Base-by-base conservation (phyloP, 2,329 filamentous ascomycete genomes). In the Fusarium chaquense region DNA sequence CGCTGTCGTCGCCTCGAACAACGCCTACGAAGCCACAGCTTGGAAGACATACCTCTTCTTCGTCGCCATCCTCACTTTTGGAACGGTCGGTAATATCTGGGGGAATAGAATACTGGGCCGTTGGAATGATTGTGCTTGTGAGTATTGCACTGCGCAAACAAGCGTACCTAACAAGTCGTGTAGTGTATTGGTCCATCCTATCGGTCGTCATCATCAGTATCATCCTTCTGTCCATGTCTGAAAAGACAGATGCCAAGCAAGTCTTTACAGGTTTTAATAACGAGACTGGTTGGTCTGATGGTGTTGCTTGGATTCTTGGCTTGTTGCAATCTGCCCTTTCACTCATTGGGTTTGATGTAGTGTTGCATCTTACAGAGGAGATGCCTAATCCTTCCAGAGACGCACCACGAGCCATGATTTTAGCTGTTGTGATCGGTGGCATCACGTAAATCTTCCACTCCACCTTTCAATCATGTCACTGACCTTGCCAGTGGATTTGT, bases 231-330 rank as follows among this genome's bases (percentile, higher is more conserved):
- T 77, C 79, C 4, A 83, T 78, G 45, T 75, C 72, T 0, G 53
- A 66, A 0, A 83, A 86, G 35, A 82, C 81, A 10, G 74, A 78
- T 24, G 80, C 81, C 1, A 67, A 72, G 3, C 83, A 79, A 64
- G 82, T 84, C 12, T 85, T 84, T 61, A 76, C 78, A 5, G 74
- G 80, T 10, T 84, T 84, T 49, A 72, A 71, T 10, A 85, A 85
- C 67, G 77, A 78, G 35, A 82, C 80, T 2, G 81, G 81, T 1
- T 85, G 83, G 83, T 74, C 79, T 1, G 80, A 84, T 49, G 83
- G 83, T 2, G 72, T 84, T 22, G 76, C 83, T 1, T 85, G 83
- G 83, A 79, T 84, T 10, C 75, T 85, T 1, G 83, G 83, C 0
- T 72, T 85, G 2, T 73, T 85, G 2, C 83, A 83, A 65, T 80